Evolutionary conservation across 2,329 filamentous ascomycete species (phyloP), one percentile per base, ranked within the genome.

Genomic region (Aspergillaceae sp.): DNA sequence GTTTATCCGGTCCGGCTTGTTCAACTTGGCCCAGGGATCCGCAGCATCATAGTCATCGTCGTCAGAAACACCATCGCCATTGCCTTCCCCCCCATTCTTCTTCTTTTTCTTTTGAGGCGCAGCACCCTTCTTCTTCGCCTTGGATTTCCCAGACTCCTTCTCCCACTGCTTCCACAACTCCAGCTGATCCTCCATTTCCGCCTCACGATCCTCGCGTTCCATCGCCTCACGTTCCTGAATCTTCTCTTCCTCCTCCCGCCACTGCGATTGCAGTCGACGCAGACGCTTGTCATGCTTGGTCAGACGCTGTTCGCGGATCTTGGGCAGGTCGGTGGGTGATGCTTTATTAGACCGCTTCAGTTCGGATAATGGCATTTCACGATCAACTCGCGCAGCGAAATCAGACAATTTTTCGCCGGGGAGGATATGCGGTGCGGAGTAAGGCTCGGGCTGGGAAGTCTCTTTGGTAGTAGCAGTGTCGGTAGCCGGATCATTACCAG

Each of bases 221-320:
- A 91, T 86, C 40, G 84, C 83, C 62, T 90, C 87, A 53, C 87
- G 76, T 59, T 86, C 86, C 56, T 83, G 82, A 74, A 75, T 67
- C 46, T 66, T 63, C 19, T 62, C 69, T 30, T 79, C 76, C 41
- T 75, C 73, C 50, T 74, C 69, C 30, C 77, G 72, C 79, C 80
- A 83, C 26, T 76, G 71, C 6, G 67, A 65, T 52, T 82, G 78
- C 61, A 83, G 66, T 42, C 74, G 74, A 43, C 76, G 74, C 49
- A 96, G 83, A 54, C 84, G 83, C 63, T 82, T 85, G 70, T 96
- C 90, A 59, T 90, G 92, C 64, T 83, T 84, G 4, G 90, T 96
- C 43, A 80, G 76, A 51, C 79, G 77, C 11, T 82, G 76, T 61
- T 87, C 51, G 56, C 65, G 56, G 11, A 61, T 46, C 50, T 68